Percentiles rank a stretch among this genome's conserved stretches.
Conservation (phyloP, 352 stramenopile species). For the Peronospora belbahrii region DNA sequence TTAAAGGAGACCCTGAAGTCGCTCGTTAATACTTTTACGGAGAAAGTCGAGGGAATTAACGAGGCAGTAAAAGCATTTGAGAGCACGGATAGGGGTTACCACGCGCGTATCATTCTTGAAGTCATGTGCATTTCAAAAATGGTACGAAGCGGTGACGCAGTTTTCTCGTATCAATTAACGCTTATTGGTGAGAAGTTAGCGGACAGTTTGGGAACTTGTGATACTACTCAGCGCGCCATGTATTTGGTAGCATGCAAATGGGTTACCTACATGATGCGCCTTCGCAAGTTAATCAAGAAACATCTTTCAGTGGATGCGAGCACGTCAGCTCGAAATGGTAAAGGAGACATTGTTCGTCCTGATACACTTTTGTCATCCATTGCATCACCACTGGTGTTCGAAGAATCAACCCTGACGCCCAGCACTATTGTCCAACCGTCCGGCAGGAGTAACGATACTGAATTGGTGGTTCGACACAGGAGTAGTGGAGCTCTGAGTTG, state of each 20-base stretch:
- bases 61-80: slow-evolving; percentile 56
- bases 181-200: slow-evolving; percentile 24
- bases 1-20: slow-evolving; percentile 35
- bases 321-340: slow-evolving; percentile 23
- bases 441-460: slow-evolving; percentile 24
- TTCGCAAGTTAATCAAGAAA: slow-evolving; percentile 61
- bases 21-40: slow-evolving; percentile 44
- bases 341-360: slow-evolving; percentile 45
- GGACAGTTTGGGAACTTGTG: slow-evolving; percentile 26
- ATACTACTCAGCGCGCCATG: slow-evolving; percentile 35
- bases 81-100: slow-evolving; percentile 37
- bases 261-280: slow-evolving; percentile 66
- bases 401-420: slow-evolving; percentile 27
- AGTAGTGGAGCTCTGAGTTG: slow-evolving; percentile 33
- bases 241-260: slow-evolving; percentile 67
- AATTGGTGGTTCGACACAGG: slow-evolving; percentile 26
- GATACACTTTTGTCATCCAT: slow-evolving; percentile 38
- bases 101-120: slow-evolving; percentile 58
- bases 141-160: slow-evolving; percentile 29
- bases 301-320: slow-evolving; percentile 37
- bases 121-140: slow-evolving; percentile 52
- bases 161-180: slow-evolving; percentile 37
- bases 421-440: slow-evolving; percentile 36
- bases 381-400: slow-evolving; percentile 30
- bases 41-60: slow-evolving; percentile 57